Evolutionary conservation across 495 filamentous ascomycete genomes (phyloP).

Genomic region (Cercophora sp.): DNA sequence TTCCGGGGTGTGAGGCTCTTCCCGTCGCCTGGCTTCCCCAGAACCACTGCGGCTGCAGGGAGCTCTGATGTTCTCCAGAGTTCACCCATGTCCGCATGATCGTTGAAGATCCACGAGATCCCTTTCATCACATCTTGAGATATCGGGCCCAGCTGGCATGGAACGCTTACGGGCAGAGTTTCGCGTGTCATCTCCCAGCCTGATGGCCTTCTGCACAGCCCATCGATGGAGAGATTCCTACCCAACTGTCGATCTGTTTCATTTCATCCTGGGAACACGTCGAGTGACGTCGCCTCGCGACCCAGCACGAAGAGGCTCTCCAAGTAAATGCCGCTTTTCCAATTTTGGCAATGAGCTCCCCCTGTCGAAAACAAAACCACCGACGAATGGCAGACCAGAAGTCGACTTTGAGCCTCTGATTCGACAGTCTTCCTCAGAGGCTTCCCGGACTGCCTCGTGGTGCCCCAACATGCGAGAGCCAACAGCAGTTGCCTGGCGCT

Average conservation of each 20-base stretch:
- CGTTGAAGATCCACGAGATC: too few species aligned
- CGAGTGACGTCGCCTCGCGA: constrained; percentile 10
- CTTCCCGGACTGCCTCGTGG: constrained; percentile 4
- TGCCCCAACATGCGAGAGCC: neutral
- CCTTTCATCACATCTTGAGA: neutral
- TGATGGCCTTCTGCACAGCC: neutral
- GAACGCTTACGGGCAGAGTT: too few species aligned
- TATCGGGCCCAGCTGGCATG: neutral
- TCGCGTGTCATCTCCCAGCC: constrained; percentile 2
- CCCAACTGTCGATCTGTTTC: constrained; percentile 11
- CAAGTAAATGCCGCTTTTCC: constrained; percentile 9
- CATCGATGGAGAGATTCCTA: neutral
- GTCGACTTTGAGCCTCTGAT: constrained; percentile 16
- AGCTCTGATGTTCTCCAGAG: constrained; percentile 7
- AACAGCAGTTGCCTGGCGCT: constrained; percentile 4
- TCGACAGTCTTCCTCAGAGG: constrained; percentile 9
- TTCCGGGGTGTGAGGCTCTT: constrained; percentile 9
- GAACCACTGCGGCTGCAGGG: constrained; percentile 1
- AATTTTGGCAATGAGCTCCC: constrained; percentile 20
- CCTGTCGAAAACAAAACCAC: constrained; percentile 1
- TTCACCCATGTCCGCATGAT: neutral
- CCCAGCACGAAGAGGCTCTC: neutral
- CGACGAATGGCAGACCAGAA: constrained; percentile 17
- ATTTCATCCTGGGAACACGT: neutral
- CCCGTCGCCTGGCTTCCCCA: constrained; percentile 7